Base-by-base conservation (phyloP, 345 rosid genomes). In the Arabidopsis suecica region DNA sequence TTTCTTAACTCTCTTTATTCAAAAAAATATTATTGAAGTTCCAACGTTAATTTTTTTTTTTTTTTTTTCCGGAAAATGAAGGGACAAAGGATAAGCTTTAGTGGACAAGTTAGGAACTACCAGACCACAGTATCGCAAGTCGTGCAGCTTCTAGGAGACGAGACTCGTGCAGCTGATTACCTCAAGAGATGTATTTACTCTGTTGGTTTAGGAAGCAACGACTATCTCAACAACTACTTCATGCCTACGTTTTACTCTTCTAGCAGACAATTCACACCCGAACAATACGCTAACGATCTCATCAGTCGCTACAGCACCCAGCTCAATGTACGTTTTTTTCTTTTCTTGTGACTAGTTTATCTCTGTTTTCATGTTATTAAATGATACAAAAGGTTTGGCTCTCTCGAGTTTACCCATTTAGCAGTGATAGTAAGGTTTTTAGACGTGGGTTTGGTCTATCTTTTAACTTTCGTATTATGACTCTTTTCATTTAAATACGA, bases 141-240 rank as follows among this genome's bases (percentile, higher is more conserved):
- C 3, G 91, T 84, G 71, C 79, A 75, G 61, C 37, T 91, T 13
- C 88, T 94, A 1, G 99, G 99, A 6, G 84, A 69, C 22, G 80
- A 86, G 69, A 54, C 81, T 30, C 49, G 48, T 0, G 90, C 99
- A 7, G 84, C 96, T 30, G 47, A 81, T 75, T 78, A 90, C 62
- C 84, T 94, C 22, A 88, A 91, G 80, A 82, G 73, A 65, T 91
- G 97, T 82, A 88, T 94, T 34, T 88, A 79, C 80, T 80, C 95
- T 3, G 83, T 91, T 22, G 97, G 91, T n/a, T 62, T 94, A 41
- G 98, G 98, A 8, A 94, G 97, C 85, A 94, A 91, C 61, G 99
- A 94, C 72, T 94, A 94, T 72, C 93, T 94, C 55, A 94, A 94
- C 77, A 94, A 94, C 79, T 94, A 94, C 73, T 94, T 91, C 88